phyloP scores from a whole-genome alignment of 2,329 filamentous ascomycete genomes.

The Cladophialophora bantiana region DNA sequence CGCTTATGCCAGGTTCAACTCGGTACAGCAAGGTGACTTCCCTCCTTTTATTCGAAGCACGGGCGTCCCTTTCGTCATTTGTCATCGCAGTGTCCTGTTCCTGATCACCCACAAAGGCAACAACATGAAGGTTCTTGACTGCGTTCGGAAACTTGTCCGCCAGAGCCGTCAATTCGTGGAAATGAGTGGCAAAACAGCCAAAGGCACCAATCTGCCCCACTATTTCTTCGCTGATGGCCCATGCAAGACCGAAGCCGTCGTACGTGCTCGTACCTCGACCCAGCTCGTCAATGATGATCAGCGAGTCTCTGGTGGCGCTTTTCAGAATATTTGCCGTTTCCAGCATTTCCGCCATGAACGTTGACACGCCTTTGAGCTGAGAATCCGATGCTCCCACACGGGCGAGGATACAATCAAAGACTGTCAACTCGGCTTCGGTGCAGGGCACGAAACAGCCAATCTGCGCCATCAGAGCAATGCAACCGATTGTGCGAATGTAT shows the following conservation, averaged over 20 bases:
- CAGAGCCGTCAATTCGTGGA: conserved; percentile 94
- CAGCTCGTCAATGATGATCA: conserved; percentile 98
- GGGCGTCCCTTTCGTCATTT: conserved; percentile 44
- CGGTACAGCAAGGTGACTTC: conserved; percentile 97
- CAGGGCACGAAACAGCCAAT: conserved; percentile 96
- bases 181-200: conserved; percentile 95
- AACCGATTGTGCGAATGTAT: conserved; percentile 96
- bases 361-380: conserved; percentile 96
- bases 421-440: conserved; percentile 84
- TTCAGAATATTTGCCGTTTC: conserved; percentile 99
- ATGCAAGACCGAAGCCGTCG: conserved; percentile 97
- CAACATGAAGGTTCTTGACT: conserved; percentile 92
- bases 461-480: conserved; percentile 96
- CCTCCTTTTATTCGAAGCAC: conserved; percentile 62
- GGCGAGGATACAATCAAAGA: conserved; percentile 96
- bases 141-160: conserved; percentile 80
- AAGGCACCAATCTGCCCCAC: conserved; percentile 93
- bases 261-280: conserved; percentile 97
- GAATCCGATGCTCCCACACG: conserved; percentile 95
- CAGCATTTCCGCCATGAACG: conserved; percentile 99
- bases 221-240: conserved; percentile 98
- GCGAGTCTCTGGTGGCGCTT: conserved; percentile 89
- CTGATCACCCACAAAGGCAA: conserved; percentile 78
- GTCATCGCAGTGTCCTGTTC: conserved; percentile 40
- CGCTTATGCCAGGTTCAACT: conserved; percentile 92